These are phyloP conservation scores for Lodderomyces jiufengensis DNA, from an alignment of 1,139 yeast genomes.

Conservation along the genomic window DNA sequence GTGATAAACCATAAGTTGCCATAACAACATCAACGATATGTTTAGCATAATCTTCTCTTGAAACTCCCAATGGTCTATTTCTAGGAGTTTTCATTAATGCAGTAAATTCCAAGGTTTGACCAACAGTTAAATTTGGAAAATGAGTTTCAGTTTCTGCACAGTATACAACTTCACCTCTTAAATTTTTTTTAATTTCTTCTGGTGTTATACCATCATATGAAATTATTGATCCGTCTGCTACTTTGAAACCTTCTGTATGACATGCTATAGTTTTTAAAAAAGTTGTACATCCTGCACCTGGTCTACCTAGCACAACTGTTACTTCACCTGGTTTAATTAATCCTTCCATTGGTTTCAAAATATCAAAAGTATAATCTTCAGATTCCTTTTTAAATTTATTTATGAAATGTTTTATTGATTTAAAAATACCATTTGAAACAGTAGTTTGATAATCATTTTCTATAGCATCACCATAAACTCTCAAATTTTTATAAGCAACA, in stretches of 20 bases:
- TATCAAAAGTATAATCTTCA: conserved; percentile 19
- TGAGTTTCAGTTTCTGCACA: conserved; percentile 53
- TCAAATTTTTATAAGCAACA: conserved; percentile 60
- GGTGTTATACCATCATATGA: conserved; percentile 33
- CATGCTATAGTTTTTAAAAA: conserved; percentile 67
- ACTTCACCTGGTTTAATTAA: conserved; percentile 59
- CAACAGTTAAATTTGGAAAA: conserved; percentile 52
- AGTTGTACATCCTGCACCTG: conserved; percentile 75
- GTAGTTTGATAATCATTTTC: conserved; percentile 81
- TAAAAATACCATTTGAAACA: conserved; percentile 49
- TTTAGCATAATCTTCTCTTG: conserved; percentile 37
- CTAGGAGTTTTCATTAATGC: conserved; percentile 42
- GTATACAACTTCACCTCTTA: conserved; percentile 53
- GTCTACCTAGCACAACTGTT: conserved; percentile 52
- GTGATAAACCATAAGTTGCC: conserved; percentile 20
- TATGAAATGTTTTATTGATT: conserved; percentile 13
- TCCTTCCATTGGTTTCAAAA: conserved; percentile 35
- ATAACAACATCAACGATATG: conserved; percentile 21
- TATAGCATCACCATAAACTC: conserved; percentile 73
- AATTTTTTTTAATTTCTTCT: conserved; percentile 24
- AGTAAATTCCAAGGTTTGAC: conserved; percentile 47
- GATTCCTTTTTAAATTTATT: conserved; percentile 28
- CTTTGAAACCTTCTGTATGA: conserved; percentile 67
- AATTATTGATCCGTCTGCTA: conserved; percentile 47
- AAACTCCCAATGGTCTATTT: conserved; percentile 32